phyloP scores from a whole-genome alignment of 2,329 filamentous ascomycete genomes.

The Celoporthe dispersa region DNA sequence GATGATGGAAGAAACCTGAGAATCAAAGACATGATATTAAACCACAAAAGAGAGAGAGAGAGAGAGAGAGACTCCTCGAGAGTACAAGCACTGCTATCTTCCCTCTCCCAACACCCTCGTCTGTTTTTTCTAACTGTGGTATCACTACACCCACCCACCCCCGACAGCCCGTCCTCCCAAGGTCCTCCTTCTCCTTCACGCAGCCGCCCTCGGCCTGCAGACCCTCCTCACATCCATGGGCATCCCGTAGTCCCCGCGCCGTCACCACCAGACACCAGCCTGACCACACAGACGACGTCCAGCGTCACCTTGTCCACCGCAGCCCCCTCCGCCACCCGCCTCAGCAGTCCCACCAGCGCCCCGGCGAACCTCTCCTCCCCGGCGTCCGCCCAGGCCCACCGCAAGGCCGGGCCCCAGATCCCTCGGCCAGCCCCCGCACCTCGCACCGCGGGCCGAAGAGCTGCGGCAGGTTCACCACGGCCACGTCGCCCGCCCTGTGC shows the following conservation, averaged over 20 bases:
- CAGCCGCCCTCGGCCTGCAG: neutral
- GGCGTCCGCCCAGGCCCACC: slow-evolving; percentile 9
- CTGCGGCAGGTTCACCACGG: slow-evolving; percentile 4
- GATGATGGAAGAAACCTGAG: neutral
- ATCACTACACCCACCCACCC: too few relatives aligned
- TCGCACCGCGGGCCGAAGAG: neutral
- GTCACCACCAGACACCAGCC: neutral
- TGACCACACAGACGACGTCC: slow-evolving; percentile 3
- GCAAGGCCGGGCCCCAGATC: neutral
- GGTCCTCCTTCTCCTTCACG: too few relatives aligned
- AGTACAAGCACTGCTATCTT: neutral
- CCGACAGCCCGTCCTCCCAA: neutral
- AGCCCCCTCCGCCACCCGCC: neutral
- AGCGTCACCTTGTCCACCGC: neutral
- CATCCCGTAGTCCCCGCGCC: neutral
- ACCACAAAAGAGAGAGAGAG: neutral
- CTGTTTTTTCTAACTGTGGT: neutral
- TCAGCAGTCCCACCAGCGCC: neutral
- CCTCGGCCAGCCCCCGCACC: neutral
- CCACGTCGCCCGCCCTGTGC: neutral
- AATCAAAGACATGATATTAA: neutral
- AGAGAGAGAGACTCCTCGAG: neutral
- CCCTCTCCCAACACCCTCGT: neutral
- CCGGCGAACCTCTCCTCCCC: neutral
- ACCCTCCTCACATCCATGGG: slow-evolving; percentile 11